Conservation (phyloP, 179 eudicot genomes). For the Carnegiea gigantea region DNA sequence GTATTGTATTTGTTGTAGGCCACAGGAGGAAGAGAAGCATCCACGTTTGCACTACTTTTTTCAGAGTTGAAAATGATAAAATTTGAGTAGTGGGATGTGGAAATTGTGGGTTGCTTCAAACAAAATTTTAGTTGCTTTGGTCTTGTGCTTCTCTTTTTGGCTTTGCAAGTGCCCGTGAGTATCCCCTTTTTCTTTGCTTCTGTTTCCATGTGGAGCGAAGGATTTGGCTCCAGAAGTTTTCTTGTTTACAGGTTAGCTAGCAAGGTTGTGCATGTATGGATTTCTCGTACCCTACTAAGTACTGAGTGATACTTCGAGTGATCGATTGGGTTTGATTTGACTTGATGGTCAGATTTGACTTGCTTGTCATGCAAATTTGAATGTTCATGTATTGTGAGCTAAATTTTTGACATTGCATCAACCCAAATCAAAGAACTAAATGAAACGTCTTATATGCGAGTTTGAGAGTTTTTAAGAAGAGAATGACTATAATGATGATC, state of each 20-base stretch:
- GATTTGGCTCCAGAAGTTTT: not conserved
- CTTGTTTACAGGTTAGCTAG: too few relatives aligned
- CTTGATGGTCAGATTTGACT: not conserved
- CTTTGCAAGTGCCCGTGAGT: conserved; percentile 41
- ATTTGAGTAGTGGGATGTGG: too few relatives aligned
- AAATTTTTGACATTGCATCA: too few relatives aligned
- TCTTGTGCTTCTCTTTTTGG: not conserved
- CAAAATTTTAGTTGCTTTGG: not conserved
- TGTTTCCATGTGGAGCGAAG: conserved; percentile 17
- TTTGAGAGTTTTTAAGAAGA: too few relatives aligned
- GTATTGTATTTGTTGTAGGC: not conserved
- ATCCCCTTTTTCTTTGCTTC: not conserved
- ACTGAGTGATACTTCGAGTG: not conserved
- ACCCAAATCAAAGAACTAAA: not conserved
- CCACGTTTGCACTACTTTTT: conserved; percentile 11
- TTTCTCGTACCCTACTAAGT: not conserved
- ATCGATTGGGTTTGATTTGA: not conserved
- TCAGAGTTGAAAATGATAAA: not conserved
- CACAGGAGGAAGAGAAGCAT: not conserved
- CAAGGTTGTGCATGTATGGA: not conserved
- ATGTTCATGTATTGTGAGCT: too few relatives aligned
- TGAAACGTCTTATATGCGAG: not conserved
- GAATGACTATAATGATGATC: not conserved
- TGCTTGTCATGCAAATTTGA: not conserved
- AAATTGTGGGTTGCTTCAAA: not conserved